Evolutionary conservation across 352 stramenopile species (phyloP).

Genomic region (Phytophthora meadii): DNA sequence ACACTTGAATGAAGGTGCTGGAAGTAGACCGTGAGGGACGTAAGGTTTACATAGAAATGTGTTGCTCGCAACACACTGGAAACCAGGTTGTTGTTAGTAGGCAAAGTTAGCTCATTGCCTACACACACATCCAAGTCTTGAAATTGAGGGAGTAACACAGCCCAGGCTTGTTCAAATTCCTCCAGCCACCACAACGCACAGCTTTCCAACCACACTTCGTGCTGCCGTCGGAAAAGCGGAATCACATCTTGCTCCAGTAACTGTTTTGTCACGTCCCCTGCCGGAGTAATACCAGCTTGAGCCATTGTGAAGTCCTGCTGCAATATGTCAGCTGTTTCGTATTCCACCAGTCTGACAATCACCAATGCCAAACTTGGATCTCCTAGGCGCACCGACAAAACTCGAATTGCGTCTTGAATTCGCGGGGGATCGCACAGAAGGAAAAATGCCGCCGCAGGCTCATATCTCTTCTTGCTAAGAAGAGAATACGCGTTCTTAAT

Average conservation of each 20-base stretch:
- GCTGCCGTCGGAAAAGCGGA: slow-evolving; percentile 61
- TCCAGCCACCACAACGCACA: slow-evolving; percentile 86
- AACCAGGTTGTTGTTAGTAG: slow-evolving; percentile 32
- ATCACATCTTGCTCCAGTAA: slow-evolving; percentile 77
- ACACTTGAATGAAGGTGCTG: slow-evolving; percentile 80
- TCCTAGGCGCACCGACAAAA: slow-evolving; percentile 86
- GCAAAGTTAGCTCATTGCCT: slow-evolving; percentile 13
- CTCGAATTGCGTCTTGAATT: slow-evolving; percentile 92
- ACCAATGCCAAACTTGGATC: slow-evolving; percentile 92
- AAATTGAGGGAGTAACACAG: slow-evolving; percentile 66
- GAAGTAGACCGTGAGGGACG: slow-evolving; percentile 86
- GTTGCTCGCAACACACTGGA: slow-evolving; percentile 55
- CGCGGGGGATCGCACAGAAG: slow-evolving; percentile 92
- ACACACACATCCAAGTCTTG: slow-evolving; percentile 67
- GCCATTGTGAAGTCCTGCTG: slow-evolving; percentile 64
- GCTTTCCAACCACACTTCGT: slow-evolving; percentile 81
- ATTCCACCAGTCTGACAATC: slow-evolving; percentile 89
- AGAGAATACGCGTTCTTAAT: slow-evolving; percentile 97
- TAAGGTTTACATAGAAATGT: slow-evolving; percentile 87
- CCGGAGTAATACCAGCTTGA: slow-evolving; percentile 68
- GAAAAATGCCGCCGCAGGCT: slow-evolving; percentile 92
- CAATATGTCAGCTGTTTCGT: slow-evolving; percentile 54
- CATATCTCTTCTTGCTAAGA: slow-evolving; percentile 93
- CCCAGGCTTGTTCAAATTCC: slow-evolving; percentile 84
- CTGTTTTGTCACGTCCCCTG: slow-evolving; percentile 53